Percentiles rank a stretch among this genome's conserved stretches.
These are phyloP conservation scores for Cyclocybe aegerita DNA, from an alignment of 768 basidiomycete genomes.

Conservation along the genomic window DNA sequence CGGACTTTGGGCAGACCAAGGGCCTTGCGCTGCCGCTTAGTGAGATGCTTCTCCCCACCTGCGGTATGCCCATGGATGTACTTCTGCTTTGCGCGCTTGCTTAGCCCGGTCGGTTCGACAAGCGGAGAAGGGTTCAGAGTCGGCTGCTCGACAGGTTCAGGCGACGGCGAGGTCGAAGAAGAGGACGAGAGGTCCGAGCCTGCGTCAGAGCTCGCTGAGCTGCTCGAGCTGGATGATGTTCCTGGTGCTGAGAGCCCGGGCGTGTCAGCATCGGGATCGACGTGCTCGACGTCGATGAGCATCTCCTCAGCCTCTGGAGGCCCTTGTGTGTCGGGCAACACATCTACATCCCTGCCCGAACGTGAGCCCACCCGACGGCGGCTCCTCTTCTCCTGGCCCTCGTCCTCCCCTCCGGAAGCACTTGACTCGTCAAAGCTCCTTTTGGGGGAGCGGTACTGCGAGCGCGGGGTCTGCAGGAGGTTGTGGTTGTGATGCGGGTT, in stretches of 20 bases:
- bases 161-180: conserved; percentile 26
- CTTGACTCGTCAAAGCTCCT: conserved; percentile 35
- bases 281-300: conserved; percentile 12
- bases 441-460: conserved; percentile 27
- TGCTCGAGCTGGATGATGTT: conserved; percentile 10
- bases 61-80: conserved; percentile 1
- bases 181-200: conserved; percentile 16
- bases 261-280: conserved; percentile 20
- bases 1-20: conserved; percentile 64
- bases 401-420: conserved; percentile 22
- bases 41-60: conserved; percentile 41
- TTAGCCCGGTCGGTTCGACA: not conserved
- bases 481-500: conserved; percentile 1
- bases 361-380: conserved; percentile 11
- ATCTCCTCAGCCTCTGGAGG: not conserved
- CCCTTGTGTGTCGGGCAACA: not conserved
- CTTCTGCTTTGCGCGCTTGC: not conserved
- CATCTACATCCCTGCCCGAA: not conserved
- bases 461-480: conserved; percentile 7
- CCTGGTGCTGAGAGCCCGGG: conserved; percentile 21
- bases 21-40: conserved; percentile 67
- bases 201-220: conserved; percentile 12
- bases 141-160: conserved; percentile 6
- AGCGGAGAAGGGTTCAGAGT: not conserved
- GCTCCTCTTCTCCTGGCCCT: conserved; percentile 12